Evolutionary conservation across 108 stramenopile species (phyloP).

Genomic region (Pseudonitzschia multiseries): DNA sequence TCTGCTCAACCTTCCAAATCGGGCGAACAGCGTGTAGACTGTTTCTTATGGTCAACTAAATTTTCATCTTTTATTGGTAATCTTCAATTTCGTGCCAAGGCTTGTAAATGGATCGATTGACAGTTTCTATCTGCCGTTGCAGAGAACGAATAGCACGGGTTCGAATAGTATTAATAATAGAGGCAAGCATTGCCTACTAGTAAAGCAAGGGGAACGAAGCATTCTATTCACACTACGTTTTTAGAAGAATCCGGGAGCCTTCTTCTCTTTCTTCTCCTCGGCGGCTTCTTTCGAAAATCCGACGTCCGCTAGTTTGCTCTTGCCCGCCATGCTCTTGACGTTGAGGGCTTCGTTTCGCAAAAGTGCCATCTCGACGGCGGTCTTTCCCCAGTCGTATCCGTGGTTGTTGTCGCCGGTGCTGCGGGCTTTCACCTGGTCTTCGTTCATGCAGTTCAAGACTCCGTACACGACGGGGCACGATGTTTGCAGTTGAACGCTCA

Average conservation of each 20-base stretch:
- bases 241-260: conserved; percentile 38
- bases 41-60: no score
- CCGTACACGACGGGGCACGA: conserved; percentile 88
- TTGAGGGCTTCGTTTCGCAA: conserved; percentile 79
- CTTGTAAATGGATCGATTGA: no score
- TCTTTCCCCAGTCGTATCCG: conserved; percentile 95
- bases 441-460: conserved; percentile 85
- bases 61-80: no score
- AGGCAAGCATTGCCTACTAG: no score
- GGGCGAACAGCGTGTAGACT: no score
- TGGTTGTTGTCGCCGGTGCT: conserved; percentile 88
- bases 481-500: conserved; percentile 91
- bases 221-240: no score
- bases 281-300: conserved; percentile 18
- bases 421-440: conserved; percentile 81
- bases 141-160: no score
- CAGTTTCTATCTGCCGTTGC: no score
- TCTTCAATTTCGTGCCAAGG: no score
- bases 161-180: no score
- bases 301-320: conserved; percentile 15
- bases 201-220: no score
- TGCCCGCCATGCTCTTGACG: conserved; percentile 31
- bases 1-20: no score
- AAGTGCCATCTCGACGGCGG: conserved; percentile 94
- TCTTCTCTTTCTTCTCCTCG: conserved; percentile 19